These are phyloP conservation scores for Malassezia slooffiae DNA, from an alignment of 1,284 basidiomycete species.

Conservation along the genomic window DNA sequence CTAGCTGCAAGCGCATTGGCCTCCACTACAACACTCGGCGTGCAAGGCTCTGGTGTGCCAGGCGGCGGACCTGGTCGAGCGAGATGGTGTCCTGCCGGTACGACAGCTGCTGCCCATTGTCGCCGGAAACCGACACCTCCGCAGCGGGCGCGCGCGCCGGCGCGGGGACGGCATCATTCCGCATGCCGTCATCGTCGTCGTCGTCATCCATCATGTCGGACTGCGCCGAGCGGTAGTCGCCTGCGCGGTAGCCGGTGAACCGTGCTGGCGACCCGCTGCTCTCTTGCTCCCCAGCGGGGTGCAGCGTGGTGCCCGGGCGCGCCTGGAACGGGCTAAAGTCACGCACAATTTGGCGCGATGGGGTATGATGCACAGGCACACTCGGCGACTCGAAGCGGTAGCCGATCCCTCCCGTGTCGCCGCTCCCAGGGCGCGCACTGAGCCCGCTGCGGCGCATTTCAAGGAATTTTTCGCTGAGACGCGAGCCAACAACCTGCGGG, in stretches of 20 bases:
- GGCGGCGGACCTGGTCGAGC: constrained; percentile 31
- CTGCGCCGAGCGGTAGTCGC: background rate
- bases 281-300: constrained; percentile 20
- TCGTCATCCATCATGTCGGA: constrained; percentile 31
- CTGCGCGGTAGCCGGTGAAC: background rate
- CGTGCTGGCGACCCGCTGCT: background rate
- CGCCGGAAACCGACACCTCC: constrained; percentile 35
- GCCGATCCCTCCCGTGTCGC: background rate
- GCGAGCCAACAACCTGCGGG: constrained; percentile 53
- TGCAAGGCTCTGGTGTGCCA: constrained; percentile 1
- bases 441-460: constrained; percentile 17
- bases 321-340: constrained; percentile 38
- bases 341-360: constrained; percentile 27
- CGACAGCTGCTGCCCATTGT: constrained; percentile 37
- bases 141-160: constrained; percentile 21
- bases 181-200: constrained; percentile 17
- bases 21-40: background rate
- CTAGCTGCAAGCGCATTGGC: no score
- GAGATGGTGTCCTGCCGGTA: constrained; percentile 40
- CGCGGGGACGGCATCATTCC: constrained; percentile 14
- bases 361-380: background rate
- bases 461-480: constrained; percentile 40
- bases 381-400: background rate
- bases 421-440: background rate
- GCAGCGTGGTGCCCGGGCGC: constrained; percentile 30